These are phyloP conservation scores for Krasilnikovozyma curviuscula DNA, from an alignment of 768 basidiomycete species.

Conservation along the genomic window DNA sequence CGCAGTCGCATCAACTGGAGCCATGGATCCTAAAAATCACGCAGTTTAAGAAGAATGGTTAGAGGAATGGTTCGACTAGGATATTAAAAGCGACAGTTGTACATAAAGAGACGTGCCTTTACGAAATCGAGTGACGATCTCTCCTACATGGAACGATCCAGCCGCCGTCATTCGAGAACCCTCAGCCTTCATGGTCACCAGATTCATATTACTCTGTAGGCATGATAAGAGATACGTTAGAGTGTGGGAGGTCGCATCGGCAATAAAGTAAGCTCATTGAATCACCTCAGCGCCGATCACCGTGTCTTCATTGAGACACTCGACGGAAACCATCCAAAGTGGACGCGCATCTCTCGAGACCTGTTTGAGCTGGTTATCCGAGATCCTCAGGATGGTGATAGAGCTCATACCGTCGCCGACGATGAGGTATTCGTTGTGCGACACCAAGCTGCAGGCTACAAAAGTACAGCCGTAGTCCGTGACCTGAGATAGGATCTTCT, in stretches of 20 bases:
- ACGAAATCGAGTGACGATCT: slow-evolving; percentile 52
- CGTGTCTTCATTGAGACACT: slow-evolving; percentile 36
- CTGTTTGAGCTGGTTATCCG: slow-evolving; percentile 29
- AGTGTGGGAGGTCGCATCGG: not conserved
- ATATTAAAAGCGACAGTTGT: not conserved
- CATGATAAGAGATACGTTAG: slow-evolving; percentile 21
- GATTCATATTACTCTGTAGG: slow-evolving; percentile 46
- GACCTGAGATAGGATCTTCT: slow-evolving; percentile 20
- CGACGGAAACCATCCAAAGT: slow-evolving; percentile 51
- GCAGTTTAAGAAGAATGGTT: not conserved
- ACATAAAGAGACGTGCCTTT: slow-evolving; percentile 11
- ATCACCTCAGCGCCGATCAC: slow-evolving; percentile 61
- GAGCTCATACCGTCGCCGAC: slow-evolving; percentile 69
- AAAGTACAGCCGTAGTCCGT: slow-evolving; percentile 68
- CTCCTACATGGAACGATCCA: slow-evolving; percentile 55
- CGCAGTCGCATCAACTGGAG: slow-evolving; percentile 26
- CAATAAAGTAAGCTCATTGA: slow-evolving; percentile 13
- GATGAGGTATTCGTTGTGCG: slow-evolving; percentile 34
- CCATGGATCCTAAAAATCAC: slow-evolving; percentile 34
- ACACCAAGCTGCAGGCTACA: slow-evolving; percentile 45
- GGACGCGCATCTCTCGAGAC: slow-evolving; percentile 57
- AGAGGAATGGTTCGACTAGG: slow-evolving; percentile 35
- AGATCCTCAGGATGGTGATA: slow-evolving; percentile 43
- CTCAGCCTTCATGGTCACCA: slow-evolving; percentile 36
- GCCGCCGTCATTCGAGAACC: slow-evolving; percentile 36